Conservation (phyloP, 208 protist genomes). For the Naegleria lovaniensis region DNA sequence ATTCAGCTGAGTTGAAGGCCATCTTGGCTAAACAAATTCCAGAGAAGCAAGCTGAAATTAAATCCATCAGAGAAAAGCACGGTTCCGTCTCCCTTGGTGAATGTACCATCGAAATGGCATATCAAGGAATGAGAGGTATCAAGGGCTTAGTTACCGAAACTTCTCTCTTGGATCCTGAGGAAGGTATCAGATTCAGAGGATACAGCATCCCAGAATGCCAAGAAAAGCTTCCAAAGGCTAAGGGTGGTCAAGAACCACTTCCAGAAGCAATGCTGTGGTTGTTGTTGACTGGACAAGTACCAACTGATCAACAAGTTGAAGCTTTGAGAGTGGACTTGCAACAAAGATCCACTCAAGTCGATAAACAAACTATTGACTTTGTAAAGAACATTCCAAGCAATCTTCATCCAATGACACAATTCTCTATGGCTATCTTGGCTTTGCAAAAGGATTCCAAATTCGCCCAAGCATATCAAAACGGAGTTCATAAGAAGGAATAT, state of each 20-base stretch:
- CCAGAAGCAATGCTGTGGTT: conserved; percentile 93
- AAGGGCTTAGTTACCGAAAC: conserved; percentile 91
- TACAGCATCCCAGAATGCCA: conserved; percentile 88
- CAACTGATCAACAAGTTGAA: conserved; percentile 66
- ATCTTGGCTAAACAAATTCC: background rate
- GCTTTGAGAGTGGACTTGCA: conserved; percentile 72
- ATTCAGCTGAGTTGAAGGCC: background rate
- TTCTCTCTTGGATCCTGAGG: conserved; percentile 83
- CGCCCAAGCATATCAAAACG: conserved; percentile 72
- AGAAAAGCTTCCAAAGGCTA: conserved; percentile 72
- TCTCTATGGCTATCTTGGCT: conserved; percentile 68
- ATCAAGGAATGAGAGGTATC: conserved; percentile 89
- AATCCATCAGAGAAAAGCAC: background rate
- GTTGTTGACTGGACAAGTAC: conserved; percentile 88
- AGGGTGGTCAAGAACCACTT: conserved; percentile 61
- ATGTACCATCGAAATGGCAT: conserved; percentile 74
- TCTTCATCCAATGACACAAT: conserved; percentile 92
- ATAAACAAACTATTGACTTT: conserved; percentile 59
- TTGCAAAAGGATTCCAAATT: conserved; percentile 87
- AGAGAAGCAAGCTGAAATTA: conserved; percentile 1
- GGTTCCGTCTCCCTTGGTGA: background rate
- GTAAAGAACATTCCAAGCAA: conserved; percentile 76
- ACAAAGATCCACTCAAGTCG: conserved; percentile 54
- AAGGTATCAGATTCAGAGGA: conserved; percentile 94
- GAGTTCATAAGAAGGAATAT: conserved; percentile 85